These are phyloP conservation scores for Cryphonectria japonica DNA, from an alignment of 2,329 filamentous ascomycete species.

Conservation along the genomic window DNA sequence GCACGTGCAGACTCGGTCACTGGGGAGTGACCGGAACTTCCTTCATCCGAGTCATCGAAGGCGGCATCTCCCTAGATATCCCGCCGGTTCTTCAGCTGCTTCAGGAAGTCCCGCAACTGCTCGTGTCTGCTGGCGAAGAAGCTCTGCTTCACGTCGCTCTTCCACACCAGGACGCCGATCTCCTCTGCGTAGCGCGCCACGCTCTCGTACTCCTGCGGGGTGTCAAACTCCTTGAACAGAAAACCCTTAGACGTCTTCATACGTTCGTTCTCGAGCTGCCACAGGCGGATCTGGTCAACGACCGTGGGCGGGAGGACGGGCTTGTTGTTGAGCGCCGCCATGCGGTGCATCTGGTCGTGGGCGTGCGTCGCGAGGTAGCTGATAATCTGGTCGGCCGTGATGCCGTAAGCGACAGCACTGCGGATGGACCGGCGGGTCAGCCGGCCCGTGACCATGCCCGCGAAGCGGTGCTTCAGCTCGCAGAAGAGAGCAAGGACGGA, in stretches of 20 bases:
- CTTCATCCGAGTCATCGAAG: background rate
- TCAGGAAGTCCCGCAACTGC: constrained; percentile 82
- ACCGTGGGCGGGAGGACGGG: constrained; percentile 92
- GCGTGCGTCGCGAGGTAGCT: constrained; percentile 90
- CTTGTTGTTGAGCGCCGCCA: constrained; percentile 57
- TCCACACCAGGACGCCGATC: constrained; percentile 88
- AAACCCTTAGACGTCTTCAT: constrained; percentile 86
- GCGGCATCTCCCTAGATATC: constrained; percentile 14
- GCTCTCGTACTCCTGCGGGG: constrained; percentile 69
- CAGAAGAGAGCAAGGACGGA: constrained; percentile 90
- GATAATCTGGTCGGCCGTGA: constrained; percentile 94
- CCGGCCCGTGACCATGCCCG: constrained; percentile 91
- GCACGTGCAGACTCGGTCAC: background rate
- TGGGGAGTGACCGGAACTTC: background rate
- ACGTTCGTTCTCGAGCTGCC: constrained; percentile 96
- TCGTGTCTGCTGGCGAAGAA: constrained; percentile 94
- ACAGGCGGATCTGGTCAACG: constrained; percentile 94
- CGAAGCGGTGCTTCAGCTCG: constrained; percentile 86
- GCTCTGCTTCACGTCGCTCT: constrained; percentile 75
- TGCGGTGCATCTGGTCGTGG: constrained; percentile 87
- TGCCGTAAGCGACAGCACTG: constrained; percentile 84
- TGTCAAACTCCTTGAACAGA: constrained; percentile 86
- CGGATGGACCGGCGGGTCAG: constrained; percentile 88
- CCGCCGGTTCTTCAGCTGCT: constrained; percentile 60
- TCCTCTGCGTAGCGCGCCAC: constrained; percentile 82